These are phyloP conservation scores for Salix exigua DNA, from an alignment of 345 rosid genomes.

Conservation along the genomic window DNA sequence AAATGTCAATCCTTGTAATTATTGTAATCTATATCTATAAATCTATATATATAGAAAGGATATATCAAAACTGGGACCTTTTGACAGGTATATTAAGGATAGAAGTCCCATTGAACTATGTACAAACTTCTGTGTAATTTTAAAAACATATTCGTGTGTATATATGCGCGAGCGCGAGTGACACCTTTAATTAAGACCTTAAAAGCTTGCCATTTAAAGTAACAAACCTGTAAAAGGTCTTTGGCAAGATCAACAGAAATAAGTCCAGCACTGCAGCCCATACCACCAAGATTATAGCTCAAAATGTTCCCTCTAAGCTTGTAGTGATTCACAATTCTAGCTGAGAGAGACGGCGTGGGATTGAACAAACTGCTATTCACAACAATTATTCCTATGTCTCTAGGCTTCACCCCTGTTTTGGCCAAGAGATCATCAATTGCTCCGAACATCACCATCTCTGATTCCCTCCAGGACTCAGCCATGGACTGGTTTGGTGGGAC, in stretches of 20 bases:
- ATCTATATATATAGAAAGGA: too few species aligned
- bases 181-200: too few species aligned
- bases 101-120: too few species aligned
- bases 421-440: conserved; percentile 18
- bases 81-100: too few species aligned
- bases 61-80: too few species aligned
- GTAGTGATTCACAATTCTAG: conserved; percentile 17
- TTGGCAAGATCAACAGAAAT: conserved; percentile 13
- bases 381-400: conserved; percentile 19
- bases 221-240: conserved; percentile 11
- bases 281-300: conserved; percentile 27
- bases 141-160: too few species aligned
- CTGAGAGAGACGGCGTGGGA: conserved; percentile 24
- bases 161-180: too few species aligned
- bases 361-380: conserved; percentile 29
- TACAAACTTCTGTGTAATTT: too few species aligned
- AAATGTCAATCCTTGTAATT: not conserved
- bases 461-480: conserved; percentile 4
- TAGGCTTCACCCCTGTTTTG: conserved; percentile 7
- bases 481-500: not conserved
- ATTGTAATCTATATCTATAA: not conserved
- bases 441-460: conserved; percentile 18
- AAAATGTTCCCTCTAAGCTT: conserved; percentile 20
- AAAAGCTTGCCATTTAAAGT: too few species aligned
- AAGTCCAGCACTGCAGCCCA: conserved; percentile 33